Percentiles rank a stretch among this genome's conserved stretches.
Conservation (phyloP, 768 basidiomycete species). For the Termitomyces heimii region DNA sequence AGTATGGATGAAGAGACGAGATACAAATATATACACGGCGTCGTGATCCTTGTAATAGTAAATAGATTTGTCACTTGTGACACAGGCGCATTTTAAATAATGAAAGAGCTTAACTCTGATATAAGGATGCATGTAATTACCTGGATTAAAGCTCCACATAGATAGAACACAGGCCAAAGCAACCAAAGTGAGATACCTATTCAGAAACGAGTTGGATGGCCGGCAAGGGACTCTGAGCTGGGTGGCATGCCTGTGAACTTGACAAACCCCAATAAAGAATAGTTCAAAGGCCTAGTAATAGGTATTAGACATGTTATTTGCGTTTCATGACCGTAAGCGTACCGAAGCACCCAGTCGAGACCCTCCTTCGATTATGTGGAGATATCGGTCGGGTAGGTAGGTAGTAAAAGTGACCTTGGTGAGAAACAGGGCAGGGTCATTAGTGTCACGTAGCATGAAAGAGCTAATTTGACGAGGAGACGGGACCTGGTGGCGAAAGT, state of each 20-base stretch:
- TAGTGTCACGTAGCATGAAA: constrained; percentile 28
- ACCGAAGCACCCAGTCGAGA: constrained; percentile 56
- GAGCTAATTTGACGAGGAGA: constrained; percentile 32
- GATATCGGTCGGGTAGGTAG: constrained; percentile 54
- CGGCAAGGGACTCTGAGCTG: background rate
- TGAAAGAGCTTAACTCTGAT: background rate
- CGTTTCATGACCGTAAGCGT: constrained; percentile 8
- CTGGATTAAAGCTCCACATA: constrained; percentile 44
- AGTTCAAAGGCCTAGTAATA: constrained; percentile 32
- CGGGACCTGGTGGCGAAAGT: constrained; percentile 46
- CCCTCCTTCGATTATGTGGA: constrained; percentile 27
- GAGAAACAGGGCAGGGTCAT: constrained; percentile 40
- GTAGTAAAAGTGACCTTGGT: constrained; percentile 61
- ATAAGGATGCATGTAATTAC: constrained; percentile 17
- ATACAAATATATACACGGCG: constrained; percentile 38
- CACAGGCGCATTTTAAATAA: constrained; percentile 35
- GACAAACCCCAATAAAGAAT: constrained; percentile 42
- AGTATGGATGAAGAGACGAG: background rate
- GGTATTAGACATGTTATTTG: background rate
- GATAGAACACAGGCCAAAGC: constrained; percentile 43
- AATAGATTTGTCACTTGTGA: constrained; percentile 27
- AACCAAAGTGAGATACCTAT: constrained; percentile 35
- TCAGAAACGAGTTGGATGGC: background rate
- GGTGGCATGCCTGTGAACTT: constrained; percentile 38
- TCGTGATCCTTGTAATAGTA: constrained; percentile 54